These are phyloP conservation scores for Rhizodiscina lignyota DNA, from an alignment of 495 filamentous ascomycete genomes.

Conservation along the genomic window DNA sequence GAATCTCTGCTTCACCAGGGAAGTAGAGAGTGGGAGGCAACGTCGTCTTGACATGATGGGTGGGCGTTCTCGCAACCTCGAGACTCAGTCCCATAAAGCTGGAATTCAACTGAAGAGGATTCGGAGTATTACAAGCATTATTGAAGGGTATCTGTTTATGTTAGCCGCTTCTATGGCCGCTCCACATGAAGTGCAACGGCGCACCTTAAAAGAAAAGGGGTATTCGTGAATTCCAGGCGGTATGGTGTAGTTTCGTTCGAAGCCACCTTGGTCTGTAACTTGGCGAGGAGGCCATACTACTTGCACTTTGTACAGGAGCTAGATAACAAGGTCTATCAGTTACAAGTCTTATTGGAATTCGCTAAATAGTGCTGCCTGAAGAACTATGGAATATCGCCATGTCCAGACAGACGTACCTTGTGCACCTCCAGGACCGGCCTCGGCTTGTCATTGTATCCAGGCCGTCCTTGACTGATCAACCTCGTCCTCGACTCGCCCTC, in stretches of 20 bases:
- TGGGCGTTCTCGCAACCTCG: slow-evolving; percentile 34
- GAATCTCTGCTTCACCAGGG: slow-evolving; percentile 69
- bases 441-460: slow-evolving; percentile 34
- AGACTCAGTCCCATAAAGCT: slow-evolving; percentile 37
- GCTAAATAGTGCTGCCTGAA: too few relatives aligned
- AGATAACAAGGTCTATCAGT: too few relatives aligned
- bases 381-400: too few relatives aligned
- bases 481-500: slow-evolving; percentile 75
- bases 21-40: slow-evolving; percentile 77
- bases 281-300: slow-evolving; percentile 46
- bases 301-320: slow-evolving; percentile 51
- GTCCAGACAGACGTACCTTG: too few relatives aligned
- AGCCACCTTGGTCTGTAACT: slow-evolving; percentile 26
- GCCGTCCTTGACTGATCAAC: slow-evolving; percentile 23
- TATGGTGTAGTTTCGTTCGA: slow-evolving; percentile 38
- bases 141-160: slow-evolving; percentile 55
- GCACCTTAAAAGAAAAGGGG: slow-evolving; percentile 74
- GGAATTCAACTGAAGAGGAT: slow-evolving; percentile 39
- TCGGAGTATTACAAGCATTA: slow-evolving; percentile 55
- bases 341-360: too few relatives aligned
- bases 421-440: slow-evolving; percentile 55
- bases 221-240: slow-evolving; percentile 70
- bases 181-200: slow-evolving; percentile 1
- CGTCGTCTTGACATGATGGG: slow-evolving; percentile 62
- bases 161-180: too few relatives aligned